Base-by-base conservation (phyloP, 768 basidiomycete species). In the Pluteus cervinus region DNA sequence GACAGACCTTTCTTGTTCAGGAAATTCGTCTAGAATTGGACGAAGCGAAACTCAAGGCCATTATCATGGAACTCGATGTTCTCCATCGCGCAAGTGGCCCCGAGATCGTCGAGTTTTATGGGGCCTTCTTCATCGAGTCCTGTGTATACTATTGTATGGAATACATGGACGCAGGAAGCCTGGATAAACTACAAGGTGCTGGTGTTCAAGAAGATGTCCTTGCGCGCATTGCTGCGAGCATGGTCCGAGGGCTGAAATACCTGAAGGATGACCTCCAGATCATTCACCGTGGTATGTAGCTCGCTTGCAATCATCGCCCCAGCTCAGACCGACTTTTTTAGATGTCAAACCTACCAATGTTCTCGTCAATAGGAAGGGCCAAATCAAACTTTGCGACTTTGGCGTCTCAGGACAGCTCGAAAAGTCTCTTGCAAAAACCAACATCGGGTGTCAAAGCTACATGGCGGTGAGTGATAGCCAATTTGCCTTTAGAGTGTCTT, bases 111-210 rank as follows among this genome's bases (percentile, higher is more conserved):
- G 96, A 98, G 44, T 99, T 99, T 51, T 98, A 94, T 56, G 96
- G 96, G 29, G 96, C 96, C 4, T 99, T 99, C 68, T 97, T 96
- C 62, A 92, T 96, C 61, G 96, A 99, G 56, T 89, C 89, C n/a
- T 99, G 94, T 58, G 96, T 99, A 16, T 97, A 99, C 63, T 97
- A 96, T 59, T 98, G 93, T 62, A 98, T 98, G 93, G 96, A 99
- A 68, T 89, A 83, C 63, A 99, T 99, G 96, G 94, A 99, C 56
- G 93, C 92, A 8, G 92, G 93, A n/a, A 86, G 82, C 26, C 73
- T 99, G 32, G 96, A 97, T 57, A 87, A 83, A 46, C 71, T 98
- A 20, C 63, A 68, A 35, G 66, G 63, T 29, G 63, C 65, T 11
- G 75, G 81, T 29, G 68, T 81, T 43, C 76, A 78, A 33, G 96